Percentiles rank a stretch among this genome's conserved stretches.
Conservation (phyloP, 2,329 filamentous ascomycete species). For the Neocatenulostroma microsporum region DNA sequence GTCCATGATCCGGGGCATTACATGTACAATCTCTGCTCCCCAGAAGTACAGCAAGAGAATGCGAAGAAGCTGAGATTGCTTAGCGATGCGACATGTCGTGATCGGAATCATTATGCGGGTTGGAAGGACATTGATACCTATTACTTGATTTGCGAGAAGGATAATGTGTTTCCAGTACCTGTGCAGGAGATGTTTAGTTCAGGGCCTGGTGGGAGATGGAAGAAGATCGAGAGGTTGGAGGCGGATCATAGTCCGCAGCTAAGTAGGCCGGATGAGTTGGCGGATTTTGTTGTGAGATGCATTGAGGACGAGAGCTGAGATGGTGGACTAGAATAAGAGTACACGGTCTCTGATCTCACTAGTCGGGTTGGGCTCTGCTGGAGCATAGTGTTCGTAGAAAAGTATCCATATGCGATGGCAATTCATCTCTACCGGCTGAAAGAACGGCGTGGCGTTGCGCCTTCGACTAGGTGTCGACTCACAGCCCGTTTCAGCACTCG, state of each 20-base stretch:
- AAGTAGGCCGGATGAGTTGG: constrained; percentile 15
- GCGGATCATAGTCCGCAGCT: constrained; percentile 24
- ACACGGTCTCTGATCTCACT: too few species aligned
- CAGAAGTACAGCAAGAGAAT: constrained; percentile 5
- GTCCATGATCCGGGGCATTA: background rate
- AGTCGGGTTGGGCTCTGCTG: too few species aligned
- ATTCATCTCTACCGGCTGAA: too few species aligned
- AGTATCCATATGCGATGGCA: too few species aligned
- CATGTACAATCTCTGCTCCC: background rate
- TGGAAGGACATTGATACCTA: constrained; percentile 35
- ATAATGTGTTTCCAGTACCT: constrained; percentile 30
- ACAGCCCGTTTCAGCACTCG: too few species aligned
- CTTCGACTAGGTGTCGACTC: too few species aligned
- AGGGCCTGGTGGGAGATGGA: constrained; percentile 12
- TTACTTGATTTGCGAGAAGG: constrained; percentile 35
- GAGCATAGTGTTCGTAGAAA: too few species aligned
- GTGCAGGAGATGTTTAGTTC: constrained; percentile 33
- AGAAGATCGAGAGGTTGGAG: constrained; percentile 16
- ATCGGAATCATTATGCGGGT: constrained; percentile 24
- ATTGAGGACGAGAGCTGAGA: constrained; percentile 7
- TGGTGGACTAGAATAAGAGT: too few species aligned
- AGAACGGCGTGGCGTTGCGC: too few species aligned
- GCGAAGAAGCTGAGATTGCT: constrained; percentile 6
- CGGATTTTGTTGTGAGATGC: constrained; percentile 7
- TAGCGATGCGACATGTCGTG: constrained; percentile 10